A percentile compares a stretch with the other conserved stretches of the same genome.
These are phyloP conservation scores for Buxus sempervirens DNA, from an alignment of 164 flowering plant species.

Conservation along the genomic window DNA sequence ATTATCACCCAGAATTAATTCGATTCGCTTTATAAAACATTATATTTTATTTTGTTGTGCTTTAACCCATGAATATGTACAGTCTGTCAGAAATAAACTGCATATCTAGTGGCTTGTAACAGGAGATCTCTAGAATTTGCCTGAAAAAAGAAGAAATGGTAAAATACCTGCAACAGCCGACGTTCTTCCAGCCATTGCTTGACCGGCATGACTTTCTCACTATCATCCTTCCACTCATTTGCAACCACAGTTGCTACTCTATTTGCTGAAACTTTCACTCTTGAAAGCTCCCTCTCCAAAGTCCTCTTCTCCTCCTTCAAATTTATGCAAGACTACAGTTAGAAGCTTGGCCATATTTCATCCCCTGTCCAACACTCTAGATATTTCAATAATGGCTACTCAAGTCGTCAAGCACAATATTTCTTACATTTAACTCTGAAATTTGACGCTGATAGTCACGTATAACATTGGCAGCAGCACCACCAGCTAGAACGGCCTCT, in stretches of 20 bases:
- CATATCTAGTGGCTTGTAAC: too few species aligned
- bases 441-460: slow-evolving; percentile 70
- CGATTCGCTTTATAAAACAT: too few species aligned
- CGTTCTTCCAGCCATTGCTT: slow-evolving; percentile 86
- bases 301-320: slow-evolving; percentile 73
- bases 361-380: background rate
- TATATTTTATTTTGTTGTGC: too few species aligned
- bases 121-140: too few species aligned
- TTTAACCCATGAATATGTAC: too few species aligned
- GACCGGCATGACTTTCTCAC: slow-evolving; percentile 80
- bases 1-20: too few species aligned
- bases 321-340: background rate
- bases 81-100: too few species aligned
- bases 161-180: slow-evolving; percentile 59
- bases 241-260: slow-evolving; percentile 72
- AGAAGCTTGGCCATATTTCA: background rate
- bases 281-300: slow-evolving; percentile 76
- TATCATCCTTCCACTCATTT: slow-evolving; percentile 85
- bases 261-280: slow-evolving; percentile 65
- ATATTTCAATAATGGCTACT: background rate
- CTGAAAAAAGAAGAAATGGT: too few species aligned
- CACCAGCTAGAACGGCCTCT: slow-evolving; percentile 77
- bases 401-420: too few species aligned
- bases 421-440: slow-evolving; percentile 62
- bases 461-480: slow-evolving; percentile 66